Percentiles rank a stretch among this genome's conserved stretches.
Conservation (phyloP, 805 yeast genomes). For the Myxozyma kluyveri region DNA sequence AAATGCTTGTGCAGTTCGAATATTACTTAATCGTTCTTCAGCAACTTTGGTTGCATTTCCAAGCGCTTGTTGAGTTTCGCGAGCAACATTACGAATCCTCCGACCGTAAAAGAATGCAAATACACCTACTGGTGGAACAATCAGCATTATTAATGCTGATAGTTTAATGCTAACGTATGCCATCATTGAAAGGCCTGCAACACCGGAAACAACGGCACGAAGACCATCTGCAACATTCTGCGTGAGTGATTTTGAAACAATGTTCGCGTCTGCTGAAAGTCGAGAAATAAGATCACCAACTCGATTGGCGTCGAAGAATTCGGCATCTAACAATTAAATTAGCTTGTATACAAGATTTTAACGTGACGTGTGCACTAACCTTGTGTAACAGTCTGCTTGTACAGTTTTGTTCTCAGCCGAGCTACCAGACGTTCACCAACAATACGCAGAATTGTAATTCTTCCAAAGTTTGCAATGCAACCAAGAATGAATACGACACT, state of each 20-base stretch:
- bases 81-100: conserved; percentile 68
- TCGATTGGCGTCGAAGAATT: conserved; percentile 82
- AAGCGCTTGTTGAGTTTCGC: conserved; percentile 74
- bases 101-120: conserved; percentile 83
- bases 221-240: conserved; percentile 92
- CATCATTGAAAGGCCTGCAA: conserved; percentile 91
- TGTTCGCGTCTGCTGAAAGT: conserved; percentile 81
- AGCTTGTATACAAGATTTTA: no score
- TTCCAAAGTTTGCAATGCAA: conserved; percentile 73
- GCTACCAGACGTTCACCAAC: conserved; percentile 89
- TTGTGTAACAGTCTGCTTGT: conserved; percentile 73
- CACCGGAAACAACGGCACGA: conserved; percentile 74
- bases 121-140: conserved; percentile 78
- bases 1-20: conserved; percentile 84
- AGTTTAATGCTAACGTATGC: conserved; percentile 76
- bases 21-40: conserved; percentile 84
- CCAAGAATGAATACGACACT: conserved; percentile 67
- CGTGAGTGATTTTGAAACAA: conserved; percentile 81
- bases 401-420: conserved; percentile 70
- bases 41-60: conserved; percentile 86
- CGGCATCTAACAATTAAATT: conserved; percentile 54
- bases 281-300: conserved; percentile 91
- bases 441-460: conserved; percentile 69
- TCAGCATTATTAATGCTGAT: conserved; percentile 72
- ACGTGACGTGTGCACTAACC: conserved; percentile 6